Base-by-base conservation (phyloP, 441 rosid genomes). In the Mallotus repandus region DNA sequence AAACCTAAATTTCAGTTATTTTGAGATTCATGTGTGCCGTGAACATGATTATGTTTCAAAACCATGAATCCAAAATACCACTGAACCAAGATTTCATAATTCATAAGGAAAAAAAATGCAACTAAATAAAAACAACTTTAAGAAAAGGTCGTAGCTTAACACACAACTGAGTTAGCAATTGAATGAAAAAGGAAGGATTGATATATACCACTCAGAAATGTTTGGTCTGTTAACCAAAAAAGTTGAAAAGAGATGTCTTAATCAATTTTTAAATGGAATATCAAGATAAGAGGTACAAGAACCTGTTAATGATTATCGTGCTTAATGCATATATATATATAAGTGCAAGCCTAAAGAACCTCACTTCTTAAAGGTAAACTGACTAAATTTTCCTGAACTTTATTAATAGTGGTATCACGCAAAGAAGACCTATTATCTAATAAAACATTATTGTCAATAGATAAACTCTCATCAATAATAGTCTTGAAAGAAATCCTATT, bases 281-380 rank as follows among this genome's bases (percentile, higher is more conserved):
- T 35, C 69, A 16, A 76, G n/a, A n/a, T n/a, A n/a, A n/a, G n/a
- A n/a, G n/a, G n/a, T n/a, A n/a, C n/a, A n/a, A n/a, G n/a, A n/a
- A n/a, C n/a, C n/a, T n/a, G n/a, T n/a, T n/a, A n/a, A n/a, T n/a
- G n/a, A n/a, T n/a, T n/a, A n/a, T n/a, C n/a, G n/a, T n/a, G n/a
- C n/a, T n/a, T n/a, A n/a, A n/a, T n/a, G n/a, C n/a, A n/a, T n/a
- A n/a, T n/a, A n/a, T n/a, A n/a, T n/a, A n/a, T n/a, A n/a, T n/a
- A n/a, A n/a, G n/a, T 73, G 67, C 99, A 92, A 0, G 98, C 91
- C 78, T 83, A 87, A 81, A 95, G 96, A 76, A 92, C 97, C 75
- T 80, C 82, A 70, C 84, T 81, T 77, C 96, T 85, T 9, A 92
- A 82, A 81, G 94, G 85, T 22, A 79, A 61, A 32, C 74, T 74